Conservation (phyloP, 2,329 filamentous ascomycete species). For the Colletotrichum sp. region DNA sequence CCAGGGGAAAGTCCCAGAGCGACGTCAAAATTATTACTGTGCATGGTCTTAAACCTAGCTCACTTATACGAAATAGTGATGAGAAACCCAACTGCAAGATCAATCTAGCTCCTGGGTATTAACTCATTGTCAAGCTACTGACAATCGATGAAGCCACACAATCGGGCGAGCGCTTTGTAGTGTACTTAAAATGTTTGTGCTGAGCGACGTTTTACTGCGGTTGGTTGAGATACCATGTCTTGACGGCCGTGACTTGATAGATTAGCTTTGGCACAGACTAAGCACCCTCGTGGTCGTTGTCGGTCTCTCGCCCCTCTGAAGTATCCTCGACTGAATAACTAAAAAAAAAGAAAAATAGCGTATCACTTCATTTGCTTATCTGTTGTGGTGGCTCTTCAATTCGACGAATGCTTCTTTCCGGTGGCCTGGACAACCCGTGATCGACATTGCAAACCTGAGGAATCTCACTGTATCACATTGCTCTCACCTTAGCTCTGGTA, state of each 20-base stretch:
- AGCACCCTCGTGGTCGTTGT: not conserved
- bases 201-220: not conserved
- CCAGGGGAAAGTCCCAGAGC: not conserved
- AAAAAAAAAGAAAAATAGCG: no score
- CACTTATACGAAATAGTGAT: not conserved
- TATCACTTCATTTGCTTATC: not conserved
- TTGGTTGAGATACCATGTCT: no score
- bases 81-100: not conserved
- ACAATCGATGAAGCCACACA: not conserved
- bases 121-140: not conserved
- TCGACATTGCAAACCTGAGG: not conserved
- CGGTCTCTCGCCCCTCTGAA: not conserved
- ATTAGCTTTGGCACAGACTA: not conserved
- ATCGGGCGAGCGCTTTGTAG: rapidly evolving
- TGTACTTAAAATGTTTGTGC: not conserved
- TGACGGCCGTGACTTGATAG: not conserved
- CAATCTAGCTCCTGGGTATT: not conserved
- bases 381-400: not conserved
- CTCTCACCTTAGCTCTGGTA: not conserved
- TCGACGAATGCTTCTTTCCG: not conserved
- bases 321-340: not conserved
- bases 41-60: not conserved
- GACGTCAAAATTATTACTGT: not conserved
- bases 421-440: not conserved
- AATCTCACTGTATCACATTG: not conserved